phyloP scores from a whole-genome alignment of 179 eudicot genomes.

The Patellifolia procumbens region DNA sequence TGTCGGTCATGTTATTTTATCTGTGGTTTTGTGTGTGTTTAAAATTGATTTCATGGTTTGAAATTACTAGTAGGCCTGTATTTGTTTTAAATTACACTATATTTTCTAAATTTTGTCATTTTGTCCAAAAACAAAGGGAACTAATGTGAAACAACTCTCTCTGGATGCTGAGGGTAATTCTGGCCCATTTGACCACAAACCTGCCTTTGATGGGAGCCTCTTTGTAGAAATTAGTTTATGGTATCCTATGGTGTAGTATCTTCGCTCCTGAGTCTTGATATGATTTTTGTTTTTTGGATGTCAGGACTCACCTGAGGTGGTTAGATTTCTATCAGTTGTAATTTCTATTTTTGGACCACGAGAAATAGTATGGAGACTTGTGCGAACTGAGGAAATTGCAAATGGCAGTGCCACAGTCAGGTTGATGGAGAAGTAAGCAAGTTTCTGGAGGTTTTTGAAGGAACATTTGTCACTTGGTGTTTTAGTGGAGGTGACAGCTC shows the following conservation, averaged over 20 bases:
- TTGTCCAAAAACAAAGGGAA: no score
- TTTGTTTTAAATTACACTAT: no score
- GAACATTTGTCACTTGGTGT: constrained; percentile 79
- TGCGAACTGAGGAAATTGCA: constrained; percentile 27
- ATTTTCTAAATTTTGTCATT: no score
- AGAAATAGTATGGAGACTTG: constrained; percentile 46
- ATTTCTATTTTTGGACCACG: constrained; percentile 75
- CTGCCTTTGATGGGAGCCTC: background rate
- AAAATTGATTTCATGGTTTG: no score
- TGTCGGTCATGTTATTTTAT: background rate
- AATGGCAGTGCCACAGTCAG: constrained; percentile 24
- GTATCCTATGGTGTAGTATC: background rate
- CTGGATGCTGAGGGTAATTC: background rate
- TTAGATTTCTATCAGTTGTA: constrained; percentile 52
- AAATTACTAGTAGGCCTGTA: no score
- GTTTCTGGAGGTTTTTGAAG: constrained; percentile 64
- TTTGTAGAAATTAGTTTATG: background rate
- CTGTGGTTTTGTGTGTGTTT: background rate
- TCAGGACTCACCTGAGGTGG: constrained; percentile 75
- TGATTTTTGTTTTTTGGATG: constrained; percentile 20
- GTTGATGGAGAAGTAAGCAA: constrained; percentile 35
- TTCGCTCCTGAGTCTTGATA: no score
- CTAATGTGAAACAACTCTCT: background rate
- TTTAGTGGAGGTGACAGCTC: constrained; percentile 51
- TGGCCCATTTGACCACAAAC: background rate